These are phyloP conservation scores for Cystobasidium slooffiae DNA, from an alignment of 1,284 basidiomycete genomes.

Conservation along the genomic window DNA sequence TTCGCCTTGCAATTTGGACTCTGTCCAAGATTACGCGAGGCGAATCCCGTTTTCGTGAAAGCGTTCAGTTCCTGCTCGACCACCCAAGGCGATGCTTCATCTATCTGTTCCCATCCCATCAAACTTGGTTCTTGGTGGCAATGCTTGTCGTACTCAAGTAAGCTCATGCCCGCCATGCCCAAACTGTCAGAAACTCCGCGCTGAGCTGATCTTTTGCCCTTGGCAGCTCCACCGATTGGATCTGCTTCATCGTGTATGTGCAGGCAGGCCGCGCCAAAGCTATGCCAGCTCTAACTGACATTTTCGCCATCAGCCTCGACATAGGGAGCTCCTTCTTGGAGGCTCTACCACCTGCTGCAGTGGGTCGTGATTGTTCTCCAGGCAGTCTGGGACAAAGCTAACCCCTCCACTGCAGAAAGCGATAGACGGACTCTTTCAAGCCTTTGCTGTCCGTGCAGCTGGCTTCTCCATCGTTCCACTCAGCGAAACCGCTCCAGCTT, in stretches of 20 bases:
- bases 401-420: conserved; percentile 59
- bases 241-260: conserved; percentile 73
- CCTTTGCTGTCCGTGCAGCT: conserved; percentile 76
- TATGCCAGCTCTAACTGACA: neutral
- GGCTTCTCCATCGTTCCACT: conserved; percentile 80
- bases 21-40: conserved; percentile 68
- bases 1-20: conserved; percentile 62
- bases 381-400: neutral
- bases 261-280: neutral
- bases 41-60: conserved; percentile 68
- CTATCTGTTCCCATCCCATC: conserved; percentile 85
- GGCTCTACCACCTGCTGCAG: conserved; percentile 67
- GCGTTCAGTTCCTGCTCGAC: conserved; percentile 87
- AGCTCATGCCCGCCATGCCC: neutral
- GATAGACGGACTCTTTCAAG: conserved; percentile 58
- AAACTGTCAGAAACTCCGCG: neutral
- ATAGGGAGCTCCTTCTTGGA: conserved; percentile 77
- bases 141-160: conserved; percentile 44
- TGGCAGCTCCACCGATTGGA: conserved; percentile 76
- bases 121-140: conserved; percentile 44
- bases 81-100: conserved; percentile 94
- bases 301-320: conserved; percentile 63
- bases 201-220: neutral
- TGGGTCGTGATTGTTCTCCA: neutral
- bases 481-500: conserved; percentile 74